Conservation (phyloP, 2,329 filamentous ascomycete species). For the Verticillium nonalfalfae region DNA sequence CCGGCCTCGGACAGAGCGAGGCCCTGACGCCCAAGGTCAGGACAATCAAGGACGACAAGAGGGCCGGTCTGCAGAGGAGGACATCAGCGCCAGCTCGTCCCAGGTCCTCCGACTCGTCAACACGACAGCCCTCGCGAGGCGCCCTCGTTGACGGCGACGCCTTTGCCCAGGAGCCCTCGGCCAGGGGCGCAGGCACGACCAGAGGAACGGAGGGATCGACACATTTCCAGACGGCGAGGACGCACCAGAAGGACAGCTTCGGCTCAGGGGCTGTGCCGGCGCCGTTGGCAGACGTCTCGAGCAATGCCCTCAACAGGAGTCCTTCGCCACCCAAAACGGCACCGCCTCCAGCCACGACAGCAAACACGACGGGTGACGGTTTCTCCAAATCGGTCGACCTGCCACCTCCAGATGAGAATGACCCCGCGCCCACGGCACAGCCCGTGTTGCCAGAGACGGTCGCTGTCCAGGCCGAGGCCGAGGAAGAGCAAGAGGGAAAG, state of each 20-base stretch:
- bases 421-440: neutral
- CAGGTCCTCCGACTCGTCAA: neutral
- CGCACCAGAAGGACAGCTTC: constrained; percentile 23
- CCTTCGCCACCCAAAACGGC: constrained; percentile 18
- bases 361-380: neutral
- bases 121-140: neutral
- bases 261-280: constrained; percentile 19
- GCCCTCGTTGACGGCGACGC: constrained; percentile 31
- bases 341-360: neutral
- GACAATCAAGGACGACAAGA: neutral
- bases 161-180: constrained; percentile 25
- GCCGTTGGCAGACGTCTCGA: constrained; percentile 33
- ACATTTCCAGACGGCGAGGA: constrained; percentile 36
- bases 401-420: neutral
- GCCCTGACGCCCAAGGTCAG: constrained; percentile 4
- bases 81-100: constrained; percentile 4
- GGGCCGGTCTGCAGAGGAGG: constrained; percentile 7
- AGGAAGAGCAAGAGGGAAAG: constrained; percentile 11
- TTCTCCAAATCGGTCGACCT: neutral
- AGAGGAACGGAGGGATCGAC: constrained; percentile 13
- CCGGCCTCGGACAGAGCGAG: constrained; percentile 27
- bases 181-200: constrained; percentile 2
- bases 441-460: neutral
- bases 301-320: constrained; percentile 34
- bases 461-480: constrained; percentile 1